A percentile compares a stretch with the other conserved stretches of the same genome.
Evolutionary conservation across 2,329 filamentous ascomycete species (phyloP).

Genomic region (Aspergillus luchuensis): DNA sequence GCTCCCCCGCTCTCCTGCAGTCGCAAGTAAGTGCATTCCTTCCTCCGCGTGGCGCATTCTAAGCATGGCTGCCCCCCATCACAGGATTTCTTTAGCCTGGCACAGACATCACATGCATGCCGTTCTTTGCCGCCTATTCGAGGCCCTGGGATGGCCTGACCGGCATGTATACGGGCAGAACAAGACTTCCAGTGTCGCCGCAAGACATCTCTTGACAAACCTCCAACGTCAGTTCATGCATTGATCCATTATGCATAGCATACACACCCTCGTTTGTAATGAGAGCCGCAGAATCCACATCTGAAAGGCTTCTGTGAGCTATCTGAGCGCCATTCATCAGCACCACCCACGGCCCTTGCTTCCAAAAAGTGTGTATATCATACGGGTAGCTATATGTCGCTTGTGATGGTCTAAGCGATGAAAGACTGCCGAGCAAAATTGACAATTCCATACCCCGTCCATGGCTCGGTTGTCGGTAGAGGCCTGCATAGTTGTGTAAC

Average conservation of each 20-base stretch:
- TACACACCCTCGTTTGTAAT: conserved; percentile 32
- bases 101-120: conserved; percentile 34
- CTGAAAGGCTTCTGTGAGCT: conserved; percentile 20
- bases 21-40: conserved; percentile 28
- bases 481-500: background rate
- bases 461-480: conserved; percentile 3
- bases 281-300: conserved; percentile 29
- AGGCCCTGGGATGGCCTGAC: conserved; percentile 26
- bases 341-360: background rate
- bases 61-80: conserved; percentile 26
- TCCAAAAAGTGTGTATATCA: background rate
- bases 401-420: conserved; percentile 31
- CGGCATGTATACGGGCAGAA: conserved; percentile 22
- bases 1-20: conserved; percentile 12
- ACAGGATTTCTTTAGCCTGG: conserved; percentile 31
- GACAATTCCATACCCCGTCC: conserved; percentile 25
- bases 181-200: conserved; percentile 35
- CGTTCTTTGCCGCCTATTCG: conserved; percentile 30
- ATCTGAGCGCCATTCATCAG: conserved; percentile 18
- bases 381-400: conserved; percentile 30
- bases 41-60: conserved; percentile 25
- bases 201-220: conserved; percentile 25
- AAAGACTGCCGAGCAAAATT: conserved; percentile 28
- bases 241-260: background rate
- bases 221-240: background rate